Conservation (phyloP, 2,329 filamentous ascomycete species). For the Byssothecium circinans region DNA sequence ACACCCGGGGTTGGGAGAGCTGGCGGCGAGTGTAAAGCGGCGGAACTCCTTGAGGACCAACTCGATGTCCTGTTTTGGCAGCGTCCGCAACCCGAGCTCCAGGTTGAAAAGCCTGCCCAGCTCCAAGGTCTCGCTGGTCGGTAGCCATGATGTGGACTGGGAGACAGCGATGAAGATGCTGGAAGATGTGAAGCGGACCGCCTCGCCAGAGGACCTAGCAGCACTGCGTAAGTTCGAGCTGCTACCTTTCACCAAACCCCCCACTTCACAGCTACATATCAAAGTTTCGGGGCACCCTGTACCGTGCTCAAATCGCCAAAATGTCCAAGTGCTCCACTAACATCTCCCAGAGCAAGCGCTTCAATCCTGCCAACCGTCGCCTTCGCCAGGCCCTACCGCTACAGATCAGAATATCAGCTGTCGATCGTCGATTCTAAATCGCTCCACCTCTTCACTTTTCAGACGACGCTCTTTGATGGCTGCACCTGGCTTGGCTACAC, state of each 20-base stretch:
- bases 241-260: no score
- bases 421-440: slow-evolving; percentile 23
- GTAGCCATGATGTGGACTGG: slow-evolving; percentile 44
- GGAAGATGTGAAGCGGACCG: slow-evolving; percentile 52
- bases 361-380: slow-evolving; percentile 17
- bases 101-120: slow-evolving; percentile 26
- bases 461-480: slow-evolving; percentile 44
- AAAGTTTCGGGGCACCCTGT: no score
- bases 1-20: slow-evolving; percentile 1
- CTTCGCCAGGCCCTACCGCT: slow-evolving; percentile 4
- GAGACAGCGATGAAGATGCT: slow-evolving; percentile 50
- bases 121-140: slow-evolving; percentile 35
- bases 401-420: slow-evolving; percentile 22
- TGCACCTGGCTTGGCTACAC: slow-evolving; percentile 45
- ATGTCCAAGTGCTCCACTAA: slow-evolving; percentile 18
- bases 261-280: no score
- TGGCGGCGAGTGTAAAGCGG: slow-evolving; percentile 20
- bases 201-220: slow-evolving; percentile 52
- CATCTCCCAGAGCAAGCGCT: slow-evolving; percentile 31
- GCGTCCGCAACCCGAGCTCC: slow-evolving; percentile 23
- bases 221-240: slow-evolving; percentile 42
- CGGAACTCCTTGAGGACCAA: slow-evolving; percentile 35
- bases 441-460: slow-evolving; percentile 34
- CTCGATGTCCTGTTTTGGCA: slow-evolving; percentile 29
- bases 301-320: no score